These are phyloP conservation scores for Exophiala spinifera DNA, from an alignment of 2,329 filamentous ascomycete species.

Conservation along the genomic window DNA sequence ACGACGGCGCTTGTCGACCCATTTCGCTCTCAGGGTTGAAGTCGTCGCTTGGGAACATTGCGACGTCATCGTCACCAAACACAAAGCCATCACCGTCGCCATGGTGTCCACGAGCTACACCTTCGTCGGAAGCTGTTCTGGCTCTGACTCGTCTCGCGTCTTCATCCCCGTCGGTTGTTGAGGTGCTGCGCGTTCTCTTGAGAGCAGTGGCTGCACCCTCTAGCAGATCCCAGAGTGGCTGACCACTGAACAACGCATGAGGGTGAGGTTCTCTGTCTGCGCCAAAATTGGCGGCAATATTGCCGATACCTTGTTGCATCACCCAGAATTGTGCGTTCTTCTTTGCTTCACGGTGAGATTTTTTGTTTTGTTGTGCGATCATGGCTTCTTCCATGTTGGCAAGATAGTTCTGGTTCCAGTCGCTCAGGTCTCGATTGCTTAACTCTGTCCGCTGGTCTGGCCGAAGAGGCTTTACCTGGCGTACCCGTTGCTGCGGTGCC, in stretches of 20 bases:
- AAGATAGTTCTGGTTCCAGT: constrained; percentile 59
- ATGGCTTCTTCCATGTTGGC: constrained; percentile 56
- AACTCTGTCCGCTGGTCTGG: constrained; percentile 53
- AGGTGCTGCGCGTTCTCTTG: constrained; percentile 33
- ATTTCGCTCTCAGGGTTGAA: constrained; percentile 51
- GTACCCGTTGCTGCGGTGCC: constrained; percentile 34
- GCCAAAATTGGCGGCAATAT: constrained; percentile 49
- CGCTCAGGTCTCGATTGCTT: constrained; percentile 53
- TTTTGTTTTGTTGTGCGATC: constrained; percentile 45
- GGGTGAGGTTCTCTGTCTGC: constrained; percentile 45
- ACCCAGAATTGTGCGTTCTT: constrained; percentile 63
- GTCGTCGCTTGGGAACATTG: constrained; percentile 42
- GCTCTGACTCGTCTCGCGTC: constrained; percentile 38
- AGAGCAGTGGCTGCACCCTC: constrained; percentile 35
- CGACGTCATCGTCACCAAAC: constrained; percentile 33
- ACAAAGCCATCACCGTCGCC: constrained; percentile 12
- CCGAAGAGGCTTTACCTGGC: constrained; percentile 41
- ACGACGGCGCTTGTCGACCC: constrained; percentile 64
- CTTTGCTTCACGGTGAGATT: constrained; percentile 50
- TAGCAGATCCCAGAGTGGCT: constrained; percentile 50
- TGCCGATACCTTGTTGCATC: constrained; percentile 55
- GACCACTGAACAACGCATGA: constrained; percentile 58
- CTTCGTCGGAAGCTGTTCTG: constrained; percentile 30
- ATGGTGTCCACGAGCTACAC: constrained; percentile 34
- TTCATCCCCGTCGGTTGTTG: constrained; percentile 28